Conservation (phyloP, 139 green algal genomes). For the Diplosphaera chodatii region DNA sequence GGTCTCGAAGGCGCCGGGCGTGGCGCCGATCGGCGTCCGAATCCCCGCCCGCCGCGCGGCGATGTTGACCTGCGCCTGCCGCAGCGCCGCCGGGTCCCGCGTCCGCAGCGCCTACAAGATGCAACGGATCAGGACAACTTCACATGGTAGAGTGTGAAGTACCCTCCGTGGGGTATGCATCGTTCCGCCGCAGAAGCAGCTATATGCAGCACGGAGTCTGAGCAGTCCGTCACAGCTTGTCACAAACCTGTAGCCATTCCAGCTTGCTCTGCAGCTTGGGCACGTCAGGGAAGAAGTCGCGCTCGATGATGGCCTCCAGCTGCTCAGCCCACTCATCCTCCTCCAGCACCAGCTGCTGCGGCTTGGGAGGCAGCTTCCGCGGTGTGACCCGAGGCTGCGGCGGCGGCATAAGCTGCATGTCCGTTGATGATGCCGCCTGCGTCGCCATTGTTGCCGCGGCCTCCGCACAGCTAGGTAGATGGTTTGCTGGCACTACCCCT, state of each 20-base stretch:
- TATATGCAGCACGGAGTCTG: too few species aligned
- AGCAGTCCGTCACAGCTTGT: too few species aligned
- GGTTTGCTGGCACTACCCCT: too few species aligned
- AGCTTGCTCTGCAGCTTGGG: constrained; percentile 77
- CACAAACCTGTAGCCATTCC: constrained; percentile 67
- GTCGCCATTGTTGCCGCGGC: not conserved
- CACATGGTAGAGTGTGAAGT: too few species aligned
- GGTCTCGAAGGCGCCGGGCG: constrained; percentile 24
- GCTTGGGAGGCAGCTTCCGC: not conserved
- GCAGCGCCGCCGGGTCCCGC: constrained; percentile 52
- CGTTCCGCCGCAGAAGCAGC: too few species aligned
- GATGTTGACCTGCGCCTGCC: constrained; percentile 77
- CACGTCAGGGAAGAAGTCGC: constrained; percentile 91
- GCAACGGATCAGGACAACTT: not conserved
- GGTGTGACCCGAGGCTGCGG: not conserved
- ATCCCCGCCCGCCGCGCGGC: constrained; percentile 53
- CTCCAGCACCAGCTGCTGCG: constrained; percentile 43
- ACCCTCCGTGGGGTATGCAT: too few species aligned
- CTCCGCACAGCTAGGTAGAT: too few species aligned
- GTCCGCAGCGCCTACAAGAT: constrained; percentile 59
- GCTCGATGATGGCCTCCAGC: constrained; percentile 83
- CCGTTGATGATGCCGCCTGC: not conserved
- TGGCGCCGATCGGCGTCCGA: constrained; percentile 21
- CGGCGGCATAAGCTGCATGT: not conserved
- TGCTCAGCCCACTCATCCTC: constrained; percentile 70